phyloP scores from a whole-genome alignment of 1,139 yeast genomes.

The Diutina rugosa region DNA sequence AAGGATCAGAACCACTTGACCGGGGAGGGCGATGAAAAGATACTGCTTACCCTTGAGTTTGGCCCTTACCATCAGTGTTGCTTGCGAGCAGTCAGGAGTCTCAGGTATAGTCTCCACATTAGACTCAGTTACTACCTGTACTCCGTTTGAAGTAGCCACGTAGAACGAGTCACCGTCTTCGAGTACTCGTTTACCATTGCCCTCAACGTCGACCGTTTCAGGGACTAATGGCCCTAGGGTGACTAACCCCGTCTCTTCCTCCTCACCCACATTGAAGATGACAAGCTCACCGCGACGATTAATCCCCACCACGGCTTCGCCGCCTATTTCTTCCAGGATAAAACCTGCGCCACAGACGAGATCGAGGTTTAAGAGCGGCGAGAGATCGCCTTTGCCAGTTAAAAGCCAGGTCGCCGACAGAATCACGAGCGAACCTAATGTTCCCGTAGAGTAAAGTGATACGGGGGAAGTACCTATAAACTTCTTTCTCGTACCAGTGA shows the following conservation, averaged over 20 bases:
- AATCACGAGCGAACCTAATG: conserved; percentile 20
- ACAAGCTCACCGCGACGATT: conserved; percentile 31
- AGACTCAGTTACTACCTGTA: background rate
- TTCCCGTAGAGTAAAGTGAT: conserved; percentile 15
- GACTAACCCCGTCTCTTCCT: conserved; percentile 8
- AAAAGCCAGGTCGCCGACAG: conserved; percentile 7
- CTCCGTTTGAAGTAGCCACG: background rate
- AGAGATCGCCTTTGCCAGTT: conserved; percentile 10
- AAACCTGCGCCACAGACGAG: conserved; percentile 35
- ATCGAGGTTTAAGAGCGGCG: conserved; percentile 26
- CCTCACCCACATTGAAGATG: conserved; percentile 44
- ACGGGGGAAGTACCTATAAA: conserved; percentile 64
- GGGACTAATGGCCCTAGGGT: background rate
- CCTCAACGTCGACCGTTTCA: background rate
- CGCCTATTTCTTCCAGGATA: conserved; percentile 50
- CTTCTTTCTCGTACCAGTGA: conserved; percentile 58
- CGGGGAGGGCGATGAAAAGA: background rate
- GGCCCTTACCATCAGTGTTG: background rate
- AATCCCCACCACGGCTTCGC: conserved; percentile 54
- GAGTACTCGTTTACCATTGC: background rate
- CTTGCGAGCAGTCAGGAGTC: background rate
- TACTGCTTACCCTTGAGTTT: conserved; percentile 1
- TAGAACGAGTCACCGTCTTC: background rate
- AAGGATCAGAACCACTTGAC: background rate
- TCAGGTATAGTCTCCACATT: background rate